Evolutionary conservation across 139 green algal genomes (phyloP).

Genomic region (Chlorella sp.): DNA sequence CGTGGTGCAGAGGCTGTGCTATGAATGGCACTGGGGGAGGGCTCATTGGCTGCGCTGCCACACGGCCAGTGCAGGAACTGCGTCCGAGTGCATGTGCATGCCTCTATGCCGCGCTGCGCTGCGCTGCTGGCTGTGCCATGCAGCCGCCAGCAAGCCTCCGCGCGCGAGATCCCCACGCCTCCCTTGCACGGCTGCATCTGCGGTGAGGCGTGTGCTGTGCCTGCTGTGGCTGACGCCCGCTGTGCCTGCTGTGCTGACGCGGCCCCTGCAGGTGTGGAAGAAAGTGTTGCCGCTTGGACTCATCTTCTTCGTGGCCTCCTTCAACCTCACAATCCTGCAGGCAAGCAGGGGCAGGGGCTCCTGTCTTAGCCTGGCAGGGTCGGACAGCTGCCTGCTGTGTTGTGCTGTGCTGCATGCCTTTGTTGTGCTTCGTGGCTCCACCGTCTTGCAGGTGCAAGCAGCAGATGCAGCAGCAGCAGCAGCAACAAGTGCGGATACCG

Average conservation of each 20-base stretch:
- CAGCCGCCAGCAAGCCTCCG: background rate
- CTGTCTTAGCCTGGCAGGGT: background rate
- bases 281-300: constrained; percentile 77
- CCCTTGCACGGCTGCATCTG: background rate
- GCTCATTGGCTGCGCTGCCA: too few species aligned
- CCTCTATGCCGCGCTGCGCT: too few species aligned
- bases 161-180: background rate
- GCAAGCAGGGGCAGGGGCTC: background rate
- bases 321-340: constrained; percentile 84
- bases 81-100: too few species aligned
- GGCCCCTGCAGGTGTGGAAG: constrained; percentile 61
- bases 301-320: constrained; percentile 84
- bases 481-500: too few species aligned
- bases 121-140: background rate
- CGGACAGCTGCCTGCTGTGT: too few species aligned
- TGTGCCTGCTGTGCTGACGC: background rate
- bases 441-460: background rate
- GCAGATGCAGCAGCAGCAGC: too few species aligned
- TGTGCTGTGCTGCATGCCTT: background rate
- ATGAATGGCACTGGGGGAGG: too few species aligned
- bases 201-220: background rate
- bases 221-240: background rate
- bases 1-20: too few species aligned
- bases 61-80: too few species aligned
- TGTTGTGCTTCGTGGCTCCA: background rate